Conservation (phyloP, 2,329 filamentous ascomycete genomes). For the Knufia petricola region DNA sequence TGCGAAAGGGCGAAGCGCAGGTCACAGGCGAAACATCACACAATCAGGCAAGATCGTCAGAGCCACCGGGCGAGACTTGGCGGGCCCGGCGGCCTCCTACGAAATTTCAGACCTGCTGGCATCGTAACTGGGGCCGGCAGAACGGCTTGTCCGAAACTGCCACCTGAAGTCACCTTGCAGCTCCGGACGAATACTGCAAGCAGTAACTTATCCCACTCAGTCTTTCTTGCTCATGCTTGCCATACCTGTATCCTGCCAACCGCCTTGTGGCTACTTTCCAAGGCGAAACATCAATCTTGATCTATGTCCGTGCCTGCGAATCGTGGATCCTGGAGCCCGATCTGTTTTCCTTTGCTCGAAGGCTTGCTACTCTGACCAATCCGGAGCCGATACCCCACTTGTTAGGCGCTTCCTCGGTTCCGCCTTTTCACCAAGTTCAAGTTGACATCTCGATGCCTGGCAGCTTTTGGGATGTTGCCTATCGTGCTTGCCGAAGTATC, state of each 20-base stretch:
- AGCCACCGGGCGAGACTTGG: not conserved
- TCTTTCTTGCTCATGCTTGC: too few relatives aligned
- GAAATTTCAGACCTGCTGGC: not conserved
- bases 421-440: not conserved
- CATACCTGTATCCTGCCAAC: too few relatives aligned
- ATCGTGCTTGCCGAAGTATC: not conserved
- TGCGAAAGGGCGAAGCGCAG: conserved; percentile 2
- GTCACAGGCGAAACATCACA: not conserved
- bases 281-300: too few relatives aligned
- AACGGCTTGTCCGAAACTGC: too few relatives aligned
- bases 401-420: not conserved
- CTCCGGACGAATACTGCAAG: not conserved
- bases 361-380: not conserved
- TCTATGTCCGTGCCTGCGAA: not conserved
- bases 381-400: not conserved
- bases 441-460: not conserved
- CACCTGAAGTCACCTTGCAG: not conserved
- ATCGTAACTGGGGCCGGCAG: too few relatives aligned
- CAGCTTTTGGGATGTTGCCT: not conserved
- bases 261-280: too few relatives aligned
- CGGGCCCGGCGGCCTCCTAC: not conserved
- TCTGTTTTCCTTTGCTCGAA: not conserved
- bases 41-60: not conserved
- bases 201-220: not conserved
- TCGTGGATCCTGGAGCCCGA: not conserved